Base-by-base conservation (phyloP, 495 filamentous ascomycete species). In the Penicillium verhagenii region DNA sequence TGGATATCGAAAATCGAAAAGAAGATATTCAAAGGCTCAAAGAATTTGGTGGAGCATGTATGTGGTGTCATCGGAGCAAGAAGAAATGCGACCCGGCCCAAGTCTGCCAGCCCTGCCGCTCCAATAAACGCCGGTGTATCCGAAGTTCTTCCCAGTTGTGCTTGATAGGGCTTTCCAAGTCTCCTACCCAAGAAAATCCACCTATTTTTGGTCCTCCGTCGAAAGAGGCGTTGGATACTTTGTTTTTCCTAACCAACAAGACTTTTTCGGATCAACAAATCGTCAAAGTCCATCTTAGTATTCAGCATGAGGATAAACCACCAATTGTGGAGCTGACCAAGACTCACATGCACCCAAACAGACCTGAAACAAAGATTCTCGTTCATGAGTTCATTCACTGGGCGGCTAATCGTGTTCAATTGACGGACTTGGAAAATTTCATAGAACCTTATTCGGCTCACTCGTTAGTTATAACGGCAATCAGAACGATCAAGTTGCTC, bases 51-150 rank as follows among this genome's bases (percentile, higher is more conserved):
- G 69, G 69, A 9, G 54, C 69, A 4, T 72, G 69, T 53, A 1
- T 62, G 6, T 64, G 54, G 38, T 72, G 69, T 26, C 54, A 62
- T 13, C 56, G 54, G 18, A 59, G 46, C 16, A 72, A 66, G 61
- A 70, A 70, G 45, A 61, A 47, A 46, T 72, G 69, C 33, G 59
- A 42, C 7, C 26, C 59, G 6, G 23, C 11, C 5, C 26, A 37
- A 20, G 51, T 59, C 14, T 72, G 69, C 26, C 24, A 37, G 8
- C 21, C 19, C 11, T 72, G 69, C 49, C 11, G 4, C 9, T 10
- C 40, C 3, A 51, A 47, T 18, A 8, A 28, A 10, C 57, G 50
- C 21, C 24, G 38, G 13, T 72, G 69, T 46, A 52, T 67, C 44
- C 60, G 67, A 26, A 48, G 38, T 13, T 29, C 42, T 18, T 46